These are phyloP conservation scores for Tirmania nivea DNA, from an alignment of 495 filamentous ascomycete genomes.

Conservation along the genomic window DNA sequence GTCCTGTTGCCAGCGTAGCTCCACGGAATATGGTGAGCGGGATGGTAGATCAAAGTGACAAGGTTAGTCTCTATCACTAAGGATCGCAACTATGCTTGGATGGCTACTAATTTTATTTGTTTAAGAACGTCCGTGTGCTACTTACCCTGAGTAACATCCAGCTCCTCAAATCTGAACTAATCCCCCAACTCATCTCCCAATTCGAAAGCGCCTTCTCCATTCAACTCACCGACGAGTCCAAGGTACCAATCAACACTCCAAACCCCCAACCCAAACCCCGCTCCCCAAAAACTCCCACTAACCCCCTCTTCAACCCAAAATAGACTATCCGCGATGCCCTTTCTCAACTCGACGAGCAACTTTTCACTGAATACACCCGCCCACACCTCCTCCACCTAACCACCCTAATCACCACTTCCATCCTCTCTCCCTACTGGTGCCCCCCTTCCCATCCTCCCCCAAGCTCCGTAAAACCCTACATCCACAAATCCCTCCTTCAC, in stretches of 20 bases:
- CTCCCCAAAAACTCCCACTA: background rate
- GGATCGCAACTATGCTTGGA: too few relatives aligned
- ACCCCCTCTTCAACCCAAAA: too few relatives aligned
- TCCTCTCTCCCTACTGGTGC: conserved; percentile 48
- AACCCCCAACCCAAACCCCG: background rate
- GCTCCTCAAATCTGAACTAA: conserved; percentile 47
- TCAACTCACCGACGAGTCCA: conserved; percentile 73
- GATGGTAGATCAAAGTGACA: too few relatives aligned
- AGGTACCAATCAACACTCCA: conserved; percentile 16
- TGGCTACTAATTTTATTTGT: too few relatives aligned
- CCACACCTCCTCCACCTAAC: conserved; percentile 42
- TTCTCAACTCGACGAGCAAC: conserved; percentile 61
- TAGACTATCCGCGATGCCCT: conserved; percentile 55
- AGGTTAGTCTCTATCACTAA: too few relatives aligned
- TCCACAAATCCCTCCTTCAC: conserved; percentile 61
- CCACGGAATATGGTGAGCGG: background rate
- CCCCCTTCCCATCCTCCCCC: conserved; percentile 38
- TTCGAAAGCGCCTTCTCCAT: conserved; percentile 82
- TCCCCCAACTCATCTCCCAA: conserved; percentile 60
- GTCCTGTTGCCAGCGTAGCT: conserved; percentile 6
- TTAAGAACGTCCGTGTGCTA: conserved; percentile 71
- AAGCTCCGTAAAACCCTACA: conserved; percentile 57
- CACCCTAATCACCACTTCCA: conserved; percentile 44
- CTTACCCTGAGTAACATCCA: conserved; percentile 81
- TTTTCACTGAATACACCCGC: conserved; percentile 76